phyloP scores from a whole-genome alignment of 305 asterid species.

The Euphrasia arctica region DNA sequence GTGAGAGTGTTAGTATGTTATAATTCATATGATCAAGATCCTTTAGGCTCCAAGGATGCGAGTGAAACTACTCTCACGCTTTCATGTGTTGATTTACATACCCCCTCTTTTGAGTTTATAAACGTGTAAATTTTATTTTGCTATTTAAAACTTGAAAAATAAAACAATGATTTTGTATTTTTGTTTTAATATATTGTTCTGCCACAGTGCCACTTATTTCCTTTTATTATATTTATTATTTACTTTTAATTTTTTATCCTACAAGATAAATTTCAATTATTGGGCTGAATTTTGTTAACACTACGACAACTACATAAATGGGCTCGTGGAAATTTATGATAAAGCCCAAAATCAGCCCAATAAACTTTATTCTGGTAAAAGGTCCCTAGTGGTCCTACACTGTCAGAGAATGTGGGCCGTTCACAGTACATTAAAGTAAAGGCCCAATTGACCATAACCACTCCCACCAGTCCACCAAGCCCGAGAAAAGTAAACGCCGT shows the following conservation, averaged over 20 bases:
- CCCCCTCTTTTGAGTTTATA: too few relatives aligned
- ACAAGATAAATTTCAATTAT: too few relatives aligned
- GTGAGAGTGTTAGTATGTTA: too few relatives aligned
- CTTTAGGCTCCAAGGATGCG: conserved; percentile 17
- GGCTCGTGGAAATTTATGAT: neutral
- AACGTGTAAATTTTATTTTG: neutral
- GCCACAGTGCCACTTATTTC: too few relatives aligned
- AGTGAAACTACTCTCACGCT: neutral
- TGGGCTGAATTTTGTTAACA: neutral
- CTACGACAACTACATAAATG: neutral
- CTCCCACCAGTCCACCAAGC: neutral
- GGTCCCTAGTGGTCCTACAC: conserved; percentile 5
- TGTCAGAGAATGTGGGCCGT: neutral
- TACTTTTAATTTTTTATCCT: too few relatives aligned
- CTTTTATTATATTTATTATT: too few relatives aligned
- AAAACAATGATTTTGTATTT: too few relatives aligned
- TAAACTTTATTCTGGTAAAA: neutral
- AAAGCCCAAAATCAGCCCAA: neutral
- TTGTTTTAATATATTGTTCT: too few relatives aligned
- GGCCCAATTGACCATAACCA: conserved; percentile 5
- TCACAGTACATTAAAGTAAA: neutral
- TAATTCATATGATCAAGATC: conserved; percentile 1
- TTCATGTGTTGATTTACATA: conserved; percentile 1
- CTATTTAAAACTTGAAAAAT: too few relatives aligned
- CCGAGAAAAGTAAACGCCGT: neutral